phyloP scores from a whole-genome alignment of 805 yeast genomes.

The Ogataea thermomethanolica region DNA sequence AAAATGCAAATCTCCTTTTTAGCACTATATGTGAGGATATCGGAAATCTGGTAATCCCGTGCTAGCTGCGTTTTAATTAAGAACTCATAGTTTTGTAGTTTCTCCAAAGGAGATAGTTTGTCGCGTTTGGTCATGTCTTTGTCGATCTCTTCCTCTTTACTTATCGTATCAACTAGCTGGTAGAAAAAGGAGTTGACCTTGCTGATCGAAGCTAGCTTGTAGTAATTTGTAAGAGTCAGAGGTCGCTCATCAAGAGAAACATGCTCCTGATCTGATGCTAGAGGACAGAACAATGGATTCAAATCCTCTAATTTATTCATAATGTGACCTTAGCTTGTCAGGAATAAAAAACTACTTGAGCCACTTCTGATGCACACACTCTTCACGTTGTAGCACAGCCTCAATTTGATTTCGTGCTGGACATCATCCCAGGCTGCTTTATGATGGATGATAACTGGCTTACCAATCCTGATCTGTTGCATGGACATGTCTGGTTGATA shows the following conservation, averaged over 20 bases:
- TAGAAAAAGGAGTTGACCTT: constrained; percentile 32
- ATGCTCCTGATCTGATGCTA: constrained; percentile 4
- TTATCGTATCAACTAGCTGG: constrained; percentile 22
- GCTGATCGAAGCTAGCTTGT: constrained; percentile 25
- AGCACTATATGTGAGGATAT: constrained; percentile 30
- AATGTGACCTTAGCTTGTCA: too few relatives aligned
- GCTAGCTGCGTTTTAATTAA: constrained; percentile 24
- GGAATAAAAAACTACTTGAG: too few relatives aligned
- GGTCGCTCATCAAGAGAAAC: constrained; percentile 18
- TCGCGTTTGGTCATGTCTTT: constrained; percentile 8
- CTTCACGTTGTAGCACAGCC: too few relatives aligned
- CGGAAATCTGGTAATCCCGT: constrained; percentile 29
- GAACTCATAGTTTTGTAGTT: constrained; percentile 28
- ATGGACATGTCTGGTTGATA: not conserved
- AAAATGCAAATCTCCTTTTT: constrained; percentile 32
- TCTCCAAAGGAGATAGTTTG: constrained; percentile 22
- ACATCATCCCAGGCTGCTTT: too few relatives aligned
- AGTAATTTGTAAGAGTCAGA: constrained; percentile 30
- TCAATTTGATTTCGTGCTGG: too few relatives aligned
- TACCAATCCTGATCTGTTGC: not conserved
- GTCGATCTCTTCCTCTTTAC: not conserved
- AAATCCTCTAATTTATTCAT: constrained; percentile 22
- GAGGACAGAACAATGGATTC: constrained; percentile 22
- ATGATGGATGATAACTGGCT: too few relatives aligned
- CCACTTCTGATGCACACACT: too few relatives aligned